These are phyloP conservation scores for Saccharomycopsis amapae DNA, from an alignment of 805 yeast genomes.

Conservation along the genomic window DNA sequence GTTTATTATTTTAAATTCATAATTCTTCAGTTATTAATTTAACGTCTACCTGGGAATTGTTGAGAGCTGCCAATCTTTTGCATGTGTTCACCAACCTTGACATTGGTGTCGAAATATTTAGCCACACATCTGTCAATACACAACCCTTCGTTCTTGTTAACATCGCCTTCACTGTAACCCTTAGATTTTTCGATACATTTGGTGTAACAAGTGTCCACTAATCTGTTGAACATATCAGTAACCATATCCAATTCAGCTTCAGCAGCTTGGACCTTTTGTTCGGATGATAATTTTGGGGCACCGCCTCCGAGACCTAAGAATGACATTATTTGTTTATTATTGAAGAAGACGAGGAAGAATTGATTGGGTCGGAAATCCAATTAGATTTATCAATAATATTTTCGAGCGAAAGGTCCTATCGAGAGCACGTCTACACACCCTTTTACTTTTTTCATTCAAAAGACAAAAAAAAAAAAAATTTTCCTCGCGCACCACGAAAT, in stretches of 20 bases:
- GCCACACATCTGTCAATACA: conserved; percentile 95
- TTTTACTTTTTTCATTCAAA: no score
- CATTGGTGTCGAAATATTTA: conserved; percentile 90
- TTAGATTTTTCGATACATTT: conserved; percentile 61
- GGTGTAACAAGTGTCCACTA: conserved; percentile 81
- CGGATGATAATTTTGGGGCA: conserved; percentile 65
- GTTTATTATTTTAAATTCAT: background rate
- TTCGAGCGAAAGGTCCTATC: no score
- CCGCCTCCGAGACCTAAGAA: conserved; percentile 71
- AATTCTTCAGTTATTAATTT: background rate
- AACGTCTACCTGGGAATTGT: background rate
- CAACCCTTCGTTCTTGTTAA: conserved; percentile 71
- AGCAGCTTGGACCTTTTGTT: conserved; percentile 80
- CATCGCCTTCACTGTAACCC: conserved; percentile 62
- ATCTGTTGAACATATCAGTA: conserved; percentile 93
- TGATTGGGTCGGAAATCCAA: no score
- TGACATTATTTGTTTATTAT: conserved; percentile 44
- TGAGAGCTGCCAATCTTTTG: conserved; percentile 37
- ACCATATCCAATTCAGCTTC: conserved; percentile 97
- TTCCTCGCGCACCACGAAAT: no score
- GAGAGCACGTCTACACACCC: no score
- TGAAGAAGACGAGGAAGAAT: no score
- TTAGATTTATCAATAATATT: no score
- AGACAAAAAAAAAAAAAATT: no score
- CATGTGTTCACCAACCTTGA: conserved; percentile 83